Percentiles rank a stretch among this genome's conserved stretches.
Evolutionary conservation across 1,284 basidiomycete genomes (phyloP).

Genomic region (Pseudozyma thailandica): DNA sequence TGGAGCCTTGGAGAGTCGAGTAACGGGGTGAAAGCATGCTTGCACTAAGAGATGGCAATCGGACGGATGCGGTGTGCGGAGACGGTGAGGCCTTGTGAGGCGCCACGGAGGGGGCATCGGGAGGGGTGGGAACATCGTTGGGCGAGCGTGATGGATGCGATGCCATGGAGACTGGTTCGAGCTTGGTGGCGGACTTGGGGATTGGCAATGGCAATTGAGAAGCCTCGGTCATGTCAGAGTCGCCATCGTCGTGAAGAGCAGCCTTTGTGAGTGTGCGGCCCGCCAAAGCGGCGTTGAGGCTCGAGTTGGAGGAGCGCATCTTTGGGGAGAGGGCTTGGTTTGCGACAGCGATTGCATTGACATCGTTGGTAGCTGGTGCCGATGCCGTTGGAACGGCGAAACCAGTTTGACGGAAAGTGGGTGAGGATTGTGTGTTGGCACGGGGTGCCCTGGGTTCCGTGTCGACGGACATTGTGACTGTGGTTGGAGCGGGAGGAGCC

Average conservation of each 20-base stretch:
- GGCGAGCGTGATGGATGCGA: conserved; percentile 54
- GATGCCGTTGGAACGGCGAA: conserved; percentile 47
- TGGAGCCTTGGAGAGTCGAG: conserved; percentile 44
- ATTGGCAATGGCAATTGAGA: conserved; percentile 49
- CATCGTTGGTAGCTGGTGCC: conserved; percentile 39
- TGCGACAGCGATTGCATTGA: conserved; percentile 30
- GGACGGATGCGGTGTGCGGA: conserved; percentile 24
- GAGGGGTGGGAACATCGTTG: conserved; percentile 62
- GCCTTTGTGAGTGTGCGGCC: conserved; percentile 5
- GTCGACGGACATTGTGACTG: conserved; percentile 45
- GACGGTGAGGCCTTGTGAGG: conserved; percentile 33
- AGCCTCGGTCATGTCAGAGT: conserved; percentile 56
- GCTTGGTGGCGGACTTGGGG: conserved; percentile 33
- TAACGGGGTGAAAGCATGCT: conserved; percentile 49
- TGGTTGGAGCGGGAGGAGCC: neutral
- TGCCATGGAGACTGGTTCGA: conserved; percentile 19
- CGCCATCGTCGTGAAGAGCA: conserved; percentile 32
- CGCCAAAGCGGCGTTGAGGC: conserved; percentile 40
- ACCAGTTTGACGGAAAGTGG: conserved; percentile 52
- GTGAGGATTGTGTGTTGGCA: conserved; percentile 44
- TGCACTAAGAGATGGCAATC: conserved; percentile 42
- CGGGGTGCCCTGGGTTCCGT: conserved; percentile 39
- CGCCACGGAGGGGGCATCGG: conserved; percentile 48
- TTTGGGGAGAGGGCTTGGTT: conserved; percentile 32
- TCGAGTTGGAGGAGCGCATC: conserved; percentile 43